These are phyloP conservation scores for Fusarium veterinarium DNA, from an alignment of 2,329 filamentous ascomycete genomes.

Conservation along the genomic window DNA sequence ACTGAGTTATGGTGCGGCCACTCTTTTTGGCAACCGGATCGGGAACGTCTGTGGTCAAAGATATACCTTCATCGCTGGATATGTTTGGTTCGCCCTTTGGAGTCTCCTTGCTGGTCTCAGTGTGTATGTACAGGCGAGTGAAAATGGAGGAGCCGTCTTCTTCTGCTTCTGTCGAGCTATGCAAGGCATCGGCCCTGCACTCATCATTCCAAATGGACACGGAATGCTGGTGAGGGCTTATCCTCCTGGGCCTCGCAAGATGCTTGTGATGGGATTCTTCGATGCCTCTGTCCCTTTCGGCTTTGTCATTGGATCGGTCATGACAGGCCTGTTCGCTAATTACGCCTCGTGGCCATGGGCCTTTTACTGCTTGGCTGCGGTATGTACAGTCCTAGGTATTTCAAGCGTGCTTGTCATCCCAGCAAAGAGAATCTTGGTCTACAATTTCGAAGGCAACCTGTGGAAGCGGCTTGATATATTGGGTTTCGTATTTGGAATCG, in stretches of 20 bases:
- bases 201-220: conserved; percentile 41
- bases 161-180: conserved; percentile 43
- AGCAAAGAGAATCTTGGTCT: conserved; percentile 30
- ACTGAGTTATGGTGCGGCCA: conserved; percentile 34
- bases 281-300: conserved; percentile 40
- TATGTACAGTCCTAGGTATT: conserved; percentile 36
- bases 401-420: conserved; percentile 41
- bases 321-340: conserved; percentile 40
- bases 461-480: conserved; percentile 41
- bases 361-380: conserved; percentile 37
- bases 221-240: conserved; percentile 41
- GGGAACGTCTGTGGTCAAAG: conserved; percentile 42
- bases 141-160: conserved; percentile 25
- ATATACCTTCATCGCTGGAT: conserved; percentile 37
- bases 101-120: conserved; percentile 41
- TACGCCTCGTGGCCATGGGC: conserved; percentile 43
- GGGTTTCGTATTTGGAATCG: conserved; percentile 23
- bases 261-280: conserved; percentile 39
- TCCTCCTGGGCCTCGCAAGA: conserved; percentile 41
- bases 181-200: conserved; percentile 42
- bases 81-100: conserved; percentile 44
- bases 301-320: conserved; percentile 41
- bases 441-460: conserved; percentile 41
- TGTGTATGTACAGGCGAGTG: conserved; percentile 25
- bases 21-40: conserved; percentile 40